Conservation (phyloP, 2,329 filamentous ascomycete species). For the Phoma sp. region DNA sequence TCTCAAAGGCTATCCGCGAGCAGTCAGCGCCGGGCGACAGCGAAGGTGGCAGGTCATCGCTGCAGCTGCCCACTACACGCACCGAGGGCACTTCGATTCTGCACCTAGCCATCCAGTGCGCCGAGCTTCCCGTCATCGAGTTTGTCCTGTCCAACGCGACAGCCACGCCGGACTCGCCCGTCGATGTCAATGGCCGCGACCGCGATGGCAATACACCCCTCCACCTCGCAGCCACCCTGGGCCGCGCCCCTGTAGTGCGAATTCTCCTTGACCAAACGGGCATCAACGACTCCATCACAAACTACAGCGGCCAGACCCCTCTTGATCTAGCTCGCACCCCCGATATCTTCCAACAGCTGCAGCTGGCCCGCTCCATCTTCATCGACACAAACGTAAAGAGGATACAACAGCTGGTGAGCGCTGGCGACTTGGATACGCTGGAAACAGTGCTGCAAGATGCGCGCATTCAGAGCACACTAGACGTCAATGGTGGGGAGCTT, state of each 20-base stretch:
- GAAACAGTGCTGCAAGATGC: slow-evolving; percentile 84
- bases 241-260: slow-evolving; percentile 79
- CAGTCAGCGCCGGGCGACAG: slow-evolving; percentile 53
- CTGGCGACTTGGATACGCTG: slow-evolving; percentile 76
- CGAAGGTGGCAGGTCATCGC: slow-evolving; percentile 62
- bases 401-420: slow-evolving; percentile 78
- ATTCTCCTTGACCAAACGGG: slow-evolving; percentile 80
- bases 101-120: slow-evolving; percentile 94
- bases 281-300: slow-evolving; percentile 87
- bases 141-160: slow-evolving; percentile 78
- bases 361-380: slow-evolving; percentile 87
- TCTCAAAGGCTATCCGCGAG: slow-evolving; percentile 83
- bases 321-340: slow-evolving; percentile 89
- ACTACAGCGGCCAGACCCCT: slow-evolving; percentile 82
- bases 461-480: slow-evolving; percentile 82
- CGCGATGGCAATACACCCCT: slow-evolving; percentile 93
- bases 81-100: slow-evolving; percentile 87
- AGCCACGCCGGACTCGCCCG: slow-evolving; percentile 60
- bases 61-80: slow-evolving; percentile 48
- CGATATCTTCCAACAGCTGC: slow-evolving; percentile 94
- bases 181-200: slow-evolving; percentile 90
- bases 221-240: slow-evolving; percentile 84
- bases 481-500: slow-evolving; percentile 91
- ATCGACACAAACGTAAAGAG: slow-evolving; percentile 84
- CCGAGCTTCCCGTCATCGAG: slow-evolving; percentile 89